A percentile compares a stretch with the other conserved stretches of the same genome.
phyloP scores from a whole-genome alignment of 2,329 filamentous ascomycete genomes.

The Zalaria obscura region DNA sequence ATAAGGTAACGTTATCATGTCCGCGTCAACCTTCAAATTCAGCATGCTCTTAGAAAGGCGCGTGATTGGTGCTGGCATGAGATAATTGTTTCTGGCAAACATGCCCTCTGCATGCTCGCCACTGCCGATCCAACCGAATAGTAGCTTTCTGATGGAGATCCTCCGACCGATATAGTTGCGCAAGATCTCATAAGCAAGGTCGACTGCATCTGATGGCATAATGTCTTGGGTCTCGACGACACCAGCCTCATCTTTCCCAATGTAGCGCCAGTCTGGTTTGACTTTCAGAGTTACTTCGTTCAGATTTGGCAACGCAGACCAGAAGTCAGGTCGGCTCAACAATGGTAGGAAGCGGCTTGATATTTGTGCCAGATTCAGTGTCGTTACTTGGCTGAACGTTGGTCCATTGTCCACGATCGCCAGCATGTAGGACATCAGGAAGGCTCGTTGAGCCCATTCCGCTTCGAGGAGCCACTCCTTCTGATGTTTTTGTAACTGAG shows the following conservation, averaged over 20 bases:
- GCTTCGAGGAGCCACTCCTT: conserved; percentile 55
- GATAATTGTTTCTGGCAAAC: conserved; percentile 45
- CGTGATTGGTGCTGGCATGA: conserved; percentile 47
- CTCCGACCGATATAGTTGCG: conserved; percentile 21
- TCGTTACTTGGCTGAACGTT: conserved; percentile 41
- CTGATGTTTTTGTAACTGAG: conserved; percentile 32
- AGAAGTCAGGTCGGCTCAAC: conserved; percentile 45
- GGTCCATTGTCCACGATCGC: conserved; percentile 46
- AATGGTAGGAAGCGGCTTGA: conserved; percentile 46
- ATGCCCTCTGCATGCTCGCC: conserved; percentile 52
- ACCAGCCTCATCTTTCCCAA: conserved; percentile 38
- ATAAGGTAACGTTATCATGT: conserved; percentile 38
- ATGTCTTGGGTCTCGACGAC: conserved; percentile 35
- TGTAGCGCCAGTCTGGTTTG: conserved; percentile 51
- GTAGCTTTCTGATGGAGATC: conserved; percentile 44
- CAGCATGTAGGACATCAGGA: conserved; percentile 53
- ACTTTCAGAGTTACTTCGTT: conserved; percentile 43
- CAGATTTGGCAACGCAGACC: conserved; percentile 43
- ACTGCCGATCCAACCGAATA: conserved; percentile 53
- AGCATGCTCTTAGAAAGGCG: conserved; percentile 4
- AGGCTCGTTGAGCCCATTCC: conserved; percentile 54
- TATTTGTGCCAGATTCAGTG: conserved; percentile 49
- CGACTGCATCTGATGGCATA: conserved; percentile 37
- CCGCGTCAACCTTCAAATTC: conserved; percentile 10
- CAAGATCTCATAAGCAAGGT: conserved; percentile 39